Evolutionary conservation across 345 rosid genomes (phyloP).

Genomic region (Microthlaspi erraticum): DNA sequence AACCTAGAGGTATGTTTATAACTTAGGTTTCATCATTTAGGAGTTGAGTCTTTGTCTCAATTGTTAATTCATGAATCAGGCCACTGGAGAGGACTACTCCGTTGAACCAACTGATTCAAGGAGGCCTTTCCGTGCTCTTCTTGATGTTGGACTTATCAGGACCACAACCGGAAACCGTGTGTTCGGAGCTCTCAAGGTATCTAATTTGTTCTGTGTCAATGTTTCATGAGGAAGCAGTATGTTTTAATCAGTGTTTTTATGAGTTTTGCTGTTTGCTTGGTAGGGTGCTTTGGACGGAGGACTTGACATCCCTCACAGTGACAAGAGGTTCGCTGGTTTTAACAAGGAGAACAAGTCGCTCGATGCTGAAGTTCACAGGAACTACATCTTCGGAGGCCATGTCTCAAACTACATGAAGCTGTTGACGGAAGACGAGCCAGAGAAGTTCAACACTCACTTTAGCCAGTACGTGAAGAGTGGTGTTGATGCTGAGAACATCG

Average conservation of each 20-base stretch:
- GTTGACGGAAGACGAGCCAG: conserved; percentile 69
- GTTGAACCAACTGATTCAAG: conserved; percentile 73
- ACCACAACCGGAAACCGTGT: conserved; percentile 85
- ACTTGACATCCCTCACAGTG: conserved; percentile 79
- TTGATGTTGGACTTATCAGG: conserved; percentile 76
- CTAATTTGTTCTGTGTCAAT: not conserved
- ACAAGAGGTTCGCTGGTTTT: conserved; percentile 76
- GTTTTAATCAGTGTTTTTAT: not conserved
- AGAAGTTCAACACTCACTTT: conserved; percentile 73
- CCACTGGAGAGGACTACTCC: conserved; percentile 65
- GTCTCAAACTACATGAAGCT: conserved; percentile 69
- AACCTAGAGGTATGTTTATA: conserved; percentile 57
- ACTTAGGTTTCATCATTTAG: not conserved
- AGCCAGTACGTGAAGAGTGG: conserved; percentile 60
- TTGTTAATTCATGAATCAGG: not conserved
- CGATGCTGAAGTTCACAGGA: conserved; percentile 69
- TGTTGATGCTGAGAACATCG: conserved; percentile 59
- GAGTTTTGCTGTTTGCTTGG: not conserved
- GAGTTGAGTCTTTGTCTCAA: too few species aligned
- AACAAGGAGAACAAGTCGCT: conserved; percentile 65
- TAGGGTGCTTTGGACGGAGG: conserved; percentile 84
- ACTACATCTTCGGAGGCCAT: conserved; percentile 75
- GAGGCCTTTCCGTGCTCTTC: conserved; percentile 83
- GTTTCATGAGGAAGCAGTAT: not conserved
- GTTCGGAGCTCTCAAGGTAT: conserved; percentile 78